A percentile compares a stretch with the other conserved stretches of the same genome.
These are phyloP conservation scores for Neonothopanus nambi DNA, from an alignment of 1,284 basidiomycete species.

Conservation along the genomic window DNA sequence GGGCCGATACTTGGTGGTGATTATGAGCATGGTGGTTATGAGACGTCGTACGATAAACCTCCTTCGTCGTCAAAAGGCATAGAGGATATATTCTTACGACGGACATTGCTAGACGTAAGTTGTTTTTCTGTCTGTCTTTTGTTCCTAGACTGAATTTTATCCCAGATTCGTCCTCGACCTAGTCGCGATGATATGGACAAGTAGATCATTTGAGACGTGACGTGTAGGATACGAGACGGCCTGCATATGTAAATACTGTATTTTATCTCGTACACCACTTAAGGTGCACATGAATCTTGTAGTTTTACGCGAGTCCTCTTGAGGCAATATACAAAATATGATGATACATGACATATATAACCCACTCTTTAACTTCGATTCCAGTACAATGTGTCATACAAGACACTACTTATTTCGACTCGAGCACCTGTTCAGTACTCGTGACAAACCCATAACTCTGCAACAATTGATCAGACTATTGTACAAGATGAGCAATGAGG, in stretches of 20 bases:
- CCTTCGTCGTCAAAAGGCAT: constrained; percentile 16
- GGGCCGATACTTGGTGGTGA: background rate
- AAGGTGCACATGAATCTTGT: too few relatives aligned
- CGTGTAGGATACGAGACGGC: too few relatives aligned
- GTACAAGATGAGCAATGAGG: constrained; percentile 10
- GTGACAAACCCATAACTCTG: constrained; percentile 65
- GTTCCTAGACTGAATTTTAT: constrained; percentile 2
- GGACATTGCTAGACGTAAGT: constrained; percentile 43
- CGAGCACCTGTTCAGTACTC: constrained; percentile 41
- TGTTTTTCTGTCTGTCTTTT: background rate
- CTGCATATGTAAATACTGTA: background rate
- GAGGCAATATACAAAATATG: too few relatives aligned
- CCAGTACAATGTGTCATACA: too few relatives aligned
- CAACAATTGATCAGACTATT: background rate
- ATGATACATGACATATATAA: background rate
- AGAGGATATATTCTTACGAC: constrained; percentile 31
- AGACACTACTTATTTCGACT: background rate
- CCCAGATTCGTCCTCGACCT: constrained; percentile 31
- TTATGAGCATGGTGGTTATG: background rate
- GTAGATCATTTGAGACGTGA: background rate
- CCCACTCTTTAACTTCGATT: background rate
- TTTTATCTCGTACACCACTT: background rate
- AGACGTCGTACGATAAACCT: background rate
- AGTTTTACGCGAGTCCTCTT: too few relatives aligned
- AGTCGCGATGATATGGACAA: constrained; percentile 15